Conservation (phyloP, 2,329 filamentous ascomycete genomes). For the Coleophoma eucalyptorum region DNA sequence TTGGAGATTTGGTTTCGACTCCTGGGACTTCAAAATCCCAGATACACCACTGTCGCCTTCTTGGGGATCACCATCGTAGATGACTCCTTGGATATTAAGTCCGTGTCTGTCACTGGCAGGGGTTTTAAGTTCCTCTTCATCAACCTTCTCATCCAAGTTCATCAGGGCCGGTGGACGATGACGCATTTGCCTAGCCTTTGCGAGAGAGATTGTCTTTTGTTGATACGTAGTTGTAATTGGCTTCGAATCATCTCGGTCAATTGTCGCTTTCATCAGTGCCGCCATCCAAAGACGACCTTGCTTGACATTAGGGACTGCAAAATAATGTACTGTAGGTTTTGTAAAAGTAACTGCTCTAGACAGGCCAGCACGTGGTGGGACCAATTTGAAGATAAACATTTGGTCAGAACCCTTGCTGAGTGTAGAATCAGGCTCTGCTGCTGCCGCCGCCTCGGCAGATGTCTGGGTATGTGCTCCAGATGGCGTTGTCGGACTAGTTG, state of each 20-base stretch:
- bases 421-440: slow-evolving; percentile 30
- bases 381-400: slow-evolving; percentile 97
- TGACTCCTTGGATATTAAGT: slow-evolving; percentile 27
- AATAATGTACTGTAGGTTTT: slow-evolving; percentile 95
- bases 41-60: slow-evolving; percentile 29
- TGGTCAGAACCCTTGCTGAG: slow-evolving; percentile 44
- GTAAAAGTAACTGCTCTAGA: slow-evolving; percentile 95
- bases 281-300: slow-evolving; percentile 97
- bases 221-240: slow-evolving; percentile 90
- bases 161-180: slow-evolving; percentile 88
- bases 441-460: slow-evolving; percentile 38
- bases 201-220: slow-evolving; percentile 91
- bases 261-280: slow-evolving; percentile 97
- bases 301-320: slow-evolving; percentile 86
- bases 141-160: slow-evolving; percentile 52
- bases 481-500: slow-evolving; percentile 53
- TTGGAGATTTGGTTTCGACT: not conserved
- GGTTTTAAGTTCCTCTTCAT: slow-evolving; percentile 24
- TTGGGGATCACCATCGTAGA: slow-evolving; percentile 23
- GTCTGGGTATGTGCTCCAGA: slow-evolving; percentile 42
- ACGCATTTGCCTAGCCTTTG: slow-evolving; percentile 82
- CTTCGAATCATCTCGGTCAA: slow-evolving; percentile 80
- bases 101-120: slow-evolving; percentile 25
- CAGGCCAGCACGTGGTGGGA: slow-evolving; percentile 82
- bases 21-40: slow-evolving; percentile 23